Evolutionary conservation across 2,329 filamentous ascomycete species (phyloP), one percentile per base, ranked within the genome.

Genomic region (Beauveria medogensis): DNA sequence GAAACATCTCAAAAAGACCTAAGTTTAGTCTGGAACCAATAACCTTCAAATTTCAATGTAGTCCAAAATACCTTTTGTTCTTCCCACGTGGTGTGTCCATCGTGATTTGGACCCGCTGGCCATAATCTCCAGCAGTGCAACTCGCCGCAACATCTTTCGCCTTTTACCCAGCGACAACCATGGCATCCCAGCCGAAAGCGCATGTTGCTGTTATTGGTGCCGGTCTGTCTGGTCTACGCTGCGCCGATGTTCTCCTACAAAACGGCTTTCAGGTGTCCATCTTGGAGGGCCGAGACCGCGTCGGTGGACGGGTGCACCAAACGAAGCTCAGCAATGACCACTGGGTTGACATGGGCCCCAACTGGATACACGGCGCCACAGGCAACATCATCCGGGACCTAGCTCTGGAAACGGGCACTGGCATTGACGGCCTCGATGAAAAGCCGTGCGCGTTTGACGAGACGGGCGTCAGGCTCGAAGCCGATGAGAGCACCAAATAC

Each of bases 331-430:
- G 74, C 14, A 81, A 80, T 44, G 79, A 79, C 0, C 73, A 76
- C 34, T 65, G 77, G 8, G 77, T 83, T n/a, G 83, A 86, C 65
- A 71, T 82, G 37, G 89, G 89, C 0, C 86, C 88, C n/a, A 92
- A 91, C 67, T 92, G 88, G 88, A 90, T 92, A 56, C 88, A 92
- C 63, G 88, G 89, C 40, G 90, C 86, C 6, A 76, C 82, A 1
- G 78, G 86, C 64, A 92, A 91, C 67, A 86, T 88, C 0, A 88
- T 91, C 18, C 71, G 87, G 44, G 83, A 88, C 48, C 75, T 91
- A 20, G 87, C 86, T 14, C 81, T 80, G 65, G 75, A 82, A 64
- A 90, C 86, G 0, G 74, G 77, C 1, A 90, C 82, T 0, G 67
- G 71, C 0, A 70, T 77, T 2, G 75, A 77, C 14, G 74, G 69